These are phyloP conservation scores for Tephrocybe sp. DNA, from an alignment of 768 basidiomycete species.

Conservation along the genomic window DNA sequence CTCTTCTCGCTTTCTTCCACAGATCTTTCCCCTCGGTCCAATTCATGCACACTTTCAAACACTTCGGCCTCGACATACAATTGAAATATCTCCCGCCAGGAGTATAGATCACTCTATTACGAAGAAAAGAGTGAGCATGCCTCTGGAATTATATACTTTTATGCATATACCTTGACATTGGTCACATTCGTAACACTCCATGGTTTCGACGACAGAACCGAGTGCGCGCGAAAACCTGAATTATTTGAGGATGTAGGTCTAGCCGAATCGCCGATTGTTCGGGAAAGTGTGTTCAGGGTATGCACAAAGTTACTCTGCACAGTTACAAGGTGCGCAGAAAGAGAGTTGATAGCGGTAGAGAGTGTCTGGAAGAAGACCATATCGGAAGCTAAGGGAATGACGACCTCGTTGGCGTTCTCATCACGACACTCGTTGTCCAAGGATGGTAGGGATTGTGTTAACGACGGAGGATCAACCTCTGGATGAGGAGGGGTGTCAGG, in stretches of 20 bases:
- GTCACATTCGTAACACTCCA: slow-evolving; percentile 21
- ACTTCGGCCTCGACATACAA: slow-evolving; percentile 84
- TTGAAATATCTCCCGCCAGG: slow-evolving; percentile 89
- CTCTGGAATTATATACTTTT: slow-evolving; percentile 10
- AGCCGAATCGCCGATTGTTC: slow-evolving; percentile 37
- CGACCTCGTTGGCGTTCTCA: slow-evolving; percentile 41
- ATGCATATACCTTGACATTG: slow-evolving; percentile 15
- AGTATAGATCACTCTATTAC: slow-evolving; percentile 65
- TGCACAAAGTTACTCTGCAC: slow-evolving; percentile 50
- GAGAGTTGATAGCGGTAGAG: slow-evolving; percentile 53
- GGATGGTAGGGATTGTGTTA: neutral
- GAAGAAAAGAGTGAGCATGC: neutral
- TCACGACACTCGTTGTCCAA: neutral
- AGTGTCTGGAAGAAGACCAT: slow-evolving; percentile 78
- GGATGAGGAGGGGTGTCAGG: neutral
- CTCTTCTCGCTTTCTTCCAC: slow-evolving; percentile 69
- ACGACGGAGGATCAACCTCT: neutral
- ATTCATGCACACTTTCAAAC: slow-evolving; percentile 72
- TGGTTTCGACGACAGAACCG: slow-evolving; percentile 36
- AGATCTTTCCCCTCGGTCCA: slow-evolving; percentile 61
- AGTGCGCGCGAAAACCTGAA: slow-evolving; percentile 42
- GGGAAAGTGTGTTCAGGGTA: slow-evolving; percentile 36
- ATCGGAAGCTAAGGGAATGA: slow-evolving; percentile 81
- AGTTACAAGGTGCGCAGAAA: slow-evolving; percentile 44
- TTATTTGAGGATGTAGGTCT: slow-evolving; percentile 42